Conservation (phyloP, 2,329 filamentous ascomycete genomes). For the Aureobasidium pullulans region DNA sequence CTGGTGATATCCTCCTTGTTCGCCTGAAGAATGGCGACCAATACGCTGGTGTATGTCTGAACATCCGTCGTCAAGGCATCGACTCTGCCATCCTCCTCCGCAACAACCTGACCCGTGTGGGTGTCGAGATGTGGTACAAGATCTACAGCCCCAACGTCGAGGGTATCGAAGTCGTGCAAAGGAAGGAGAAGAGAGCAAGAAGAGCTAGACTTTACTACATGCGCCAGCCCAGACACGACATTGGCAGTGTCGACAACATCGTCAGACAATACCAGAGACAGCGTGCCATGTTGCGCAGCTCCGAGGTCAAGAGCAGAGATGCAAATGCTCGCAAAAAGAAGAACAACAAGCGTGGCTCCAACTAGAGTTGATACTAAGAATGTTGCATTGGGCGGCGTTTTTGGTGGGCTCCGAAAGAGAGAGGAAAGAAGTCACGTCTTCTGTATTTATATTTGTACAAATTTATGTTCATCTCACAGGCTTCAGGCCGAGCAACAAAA, state of each 20-base stretch:
- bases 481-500: no score
- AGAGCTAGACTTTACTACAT: slow-evolving; percentile 86
- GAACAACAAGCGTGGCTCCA: slow-evolving; percentile 24
- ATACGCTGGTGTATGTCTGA: slow-evolving; percentile 81
- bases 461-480: neutral
- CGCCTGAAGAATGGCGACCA: slow-evolving; percentile 79
- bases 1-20: slow-evolving; percentile 87
- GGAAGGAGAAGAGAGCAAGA: slow-evolving; percentile 73
- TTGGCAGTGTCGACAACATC: slow-evolving; percentile 75
- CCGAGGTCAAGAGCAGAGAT: slow-evolving; percentile 23
- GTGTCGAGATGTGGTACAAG: slow-evolving; percentile 97
- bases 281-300: slow-evolving; percentile 28
- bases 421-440: neutral
- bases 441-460: slow-evolving; percentile 12
- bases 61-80: slow-evolving; percentile 69
- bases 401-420: neutral
- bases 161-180: slow-evolving; percentile 89
- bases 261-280: slow-evolving; percentile 59
- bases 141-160: slow-evolving; percentile 83
- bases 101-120: slow-evolving; percentile 76
- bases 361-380: slow-evolving; percentile 12
- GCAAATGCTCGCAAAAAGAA: slow-evolving; percentile 26
- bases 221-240: slow-evolving; percentile 79
- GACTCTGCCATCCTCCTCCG: slow-evolving; percentile 84
- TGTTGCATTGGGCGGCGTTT: slow-evolving; percentile 13